Evolutionary conservation across 2,329 filamentous ascomycete species (phyloP), one percentile per base, ranked within the genome.

Genomic region (Phyllosticta citrichinensis): DNA sequence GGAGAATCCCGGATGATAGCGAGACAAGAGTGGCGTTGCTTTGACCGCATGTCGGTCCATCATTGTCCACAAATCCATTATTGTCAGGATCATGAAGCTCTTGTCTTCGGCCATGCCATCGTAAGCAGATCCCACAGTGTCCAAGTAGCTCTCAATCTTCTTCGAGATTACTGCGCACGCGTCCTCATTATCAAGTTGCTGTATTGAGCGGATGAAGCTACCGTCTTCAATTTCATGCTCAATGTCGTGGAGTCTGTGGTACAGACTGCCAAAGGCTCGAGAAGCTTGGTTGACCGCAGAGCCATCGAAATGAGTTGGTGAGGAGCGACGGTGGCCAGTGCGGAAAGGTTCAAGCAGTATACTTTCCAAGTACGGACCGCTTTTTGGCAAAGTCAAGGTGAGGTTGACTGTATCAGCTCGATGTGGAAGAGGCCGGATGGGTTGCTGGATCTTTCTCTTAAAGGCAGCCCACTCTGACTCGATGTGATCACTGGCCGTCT

Each of bases 11-110:
- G 84, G 81, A 12, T 80, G 74, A 58, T 80, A 85, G 0, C 81
- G 70, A 0, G 56, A 30, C 0, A 89, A 69, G 0, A 87, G 67
- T 0, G 79, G 78, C 55, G 75, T 82, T 0, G 64, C 63, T 0
- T 53, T 11, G 0, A 75, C 69, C 0, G 80, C 79, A n/a, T 67
- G 69, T 11, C 72, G 65, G 63, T 89, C 86, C 68, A 87, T 77
- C 1, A 68, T 65, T 2, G 80, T 68, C 85, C 85, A 89, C 0
- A 85, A 64, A 56, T 83, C 79, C 66, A 87, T 78, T 0, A 83
- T 52, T 8, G 73, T 76, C 1, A 88, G 73, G 0, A 87, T 69
- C 65, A 81, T 76, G 0, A 70, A 62, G 27, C 83, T 84, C 64
- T 77, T 79, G 24, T 80, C 75, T 56, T 81, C 79, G 0, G 78